phyloP scores from a whole-genome alignment of 2,329 filamentous ascomycete species.

The Microdochium paspali region DNA sequence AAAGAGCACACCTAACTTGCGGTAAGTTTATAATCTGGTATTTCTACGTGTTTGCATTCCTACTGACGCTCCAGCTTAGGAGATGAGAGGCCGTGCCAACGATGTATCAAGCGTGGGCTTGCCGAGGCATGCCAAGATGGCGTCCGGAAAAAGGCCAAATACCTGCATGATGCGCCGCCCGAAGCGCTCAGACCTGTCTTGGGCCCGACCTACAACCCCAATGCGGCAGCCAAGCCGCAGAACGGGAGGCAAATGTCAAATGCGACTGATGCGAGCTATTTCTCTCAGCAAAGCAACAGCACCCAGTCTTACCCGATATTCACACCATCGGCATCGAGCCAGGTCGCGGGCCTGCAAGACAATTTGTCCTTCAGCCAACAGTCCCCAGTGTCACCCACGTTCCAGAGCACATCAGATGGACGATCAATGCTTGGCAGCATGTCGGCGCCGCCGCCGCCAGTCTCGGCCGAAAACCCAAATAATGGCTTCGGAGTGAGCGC shows the following conservation, averaged over 20 bases:
- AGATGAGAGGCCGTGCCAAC: conserved; percentile 86
- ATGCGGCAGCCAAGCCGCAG: conserved; percentile 33
- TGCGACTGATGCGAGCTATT: conserved; percentile 33
- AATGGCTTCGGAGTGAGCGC: conserved; percentile 19
- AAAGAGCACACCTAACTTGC: conserved; percentile 94
- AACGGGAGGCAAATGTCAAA: conserved; percentile 39
- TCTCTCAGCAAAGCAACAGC: conserved; percentile 36
- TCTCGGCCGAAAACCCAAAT: conserved; percentile 36
- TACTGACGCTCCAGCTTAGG: conserved; percentile 41
- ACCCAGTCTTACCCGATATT: conserved; percentile 41
- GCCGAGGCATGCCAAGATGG: conserved; percentile 91
- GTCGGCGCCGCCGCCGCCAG: conserved; percentile 31
- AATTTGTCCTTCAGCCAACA: conserved; percentile 51
- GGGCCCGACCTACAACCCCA: conserved; percentile 58
- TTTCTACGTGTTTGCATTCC: conserved; percentile 5
- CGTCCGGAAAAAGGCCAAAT: conserved; percentile 97
- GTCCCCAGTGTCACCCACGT: conserved; percentile 67
- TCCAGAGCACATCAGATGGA: conserved; percentile 45
- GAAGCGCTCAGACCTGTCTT: conserved; percentile 84
- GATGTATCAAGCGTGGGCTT: conserved; percentile 88
- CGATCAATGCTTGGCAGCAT: conserved; percentile 32
- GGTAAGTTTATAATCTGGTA: conserved; percentile 76
- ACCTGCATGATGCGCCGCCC: conserved; percentile 89
- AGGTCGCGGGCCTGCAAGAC: conserved; percentile 36
- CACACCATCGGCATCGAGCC: conserved; percentile 31